Evolutionary conservation across 345 rosid genomes (phyloP).

Genomic region (Euphorbia tirucalli): DNA sequence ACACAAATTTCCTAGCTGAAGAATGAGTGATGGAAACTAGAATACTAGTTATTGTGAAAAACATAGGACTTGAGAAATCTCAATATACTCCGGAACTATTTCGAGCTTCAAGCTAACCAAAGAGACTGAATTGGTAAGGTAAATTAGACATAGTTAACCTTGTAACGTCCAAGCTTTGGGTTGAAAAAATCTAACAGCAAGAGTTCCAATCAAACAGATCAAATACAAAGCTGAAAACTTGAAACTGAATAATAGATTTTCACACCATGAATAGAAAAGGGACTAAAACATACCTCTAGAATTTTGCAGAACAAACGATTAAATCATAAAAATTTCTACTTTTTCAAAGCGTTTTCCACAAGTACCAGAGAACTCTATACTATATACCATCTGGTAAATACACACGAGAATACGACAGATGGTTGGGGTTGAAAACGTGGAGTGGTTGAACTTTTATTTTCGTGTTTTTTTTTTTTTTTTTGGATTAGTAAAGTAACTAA

Average conservation of each 20-base stretch:
- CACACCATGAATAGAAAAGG: not conserved
- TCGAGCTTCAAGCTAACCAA: not conserved
- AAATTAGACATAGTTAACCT: too few species aligned
- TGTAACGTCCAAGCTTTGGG: too few species aligned
- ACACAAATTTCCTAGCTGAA: not conserved
- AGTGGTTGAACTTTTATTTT: not conserved
- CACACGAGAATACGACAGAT: not conserved
- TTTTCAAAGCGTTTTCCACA: not conserved
- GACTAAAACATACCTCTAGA: constrained; percentile 5
- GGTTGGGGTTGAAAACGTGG: not conserved
- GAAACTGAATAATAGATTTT: too few species aligned
- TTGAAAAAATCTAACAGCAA: too few species aligned
- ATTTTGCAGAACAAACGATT: not conserved
- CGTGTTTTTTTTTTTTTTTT: too few species aligned
- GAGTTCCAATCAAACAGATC: too few species aligned
- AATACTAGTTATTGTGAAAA: not conserved
- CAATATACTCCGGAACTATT: not conserved
- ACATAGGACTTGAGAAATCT: not conserved
- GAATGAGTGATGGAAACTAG: not conserved
- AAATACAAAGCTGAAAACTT: not conserved
- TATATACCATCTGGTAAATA: not conserved
- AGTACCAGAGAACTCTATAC: not conserved
- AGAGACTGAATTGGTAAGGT: not conserved
- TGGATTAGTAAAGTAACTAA: too few species aligned
- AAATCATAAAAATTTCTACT: not conserved